Conservation (phyloP, 2,329 filamentous ascomycete genomes). For the Colletotrichum sp. region DNA sequence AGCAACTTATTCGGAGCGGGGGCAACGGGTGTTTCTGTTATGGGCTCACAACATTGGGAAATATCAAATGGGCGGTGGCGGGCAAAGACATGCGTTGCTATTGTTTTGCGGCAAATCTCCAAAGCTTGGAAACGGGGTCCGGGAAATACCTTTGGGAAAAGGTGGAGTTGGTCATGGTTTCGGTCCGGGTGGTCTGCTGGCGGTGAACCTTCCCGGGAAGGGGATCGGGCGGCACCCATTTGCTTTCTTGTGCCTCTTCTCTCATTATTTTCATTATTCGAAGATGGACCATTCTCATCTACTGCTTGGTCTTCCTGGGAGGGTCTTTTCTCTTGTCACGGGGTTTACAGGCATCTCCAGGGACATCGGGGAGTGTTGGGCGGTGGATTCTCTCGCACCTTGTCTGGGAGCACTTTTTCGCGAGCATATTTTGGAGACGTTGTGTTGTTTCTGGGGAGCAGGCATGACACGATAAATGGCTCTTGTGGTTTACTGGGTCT, state of each 20-base stretch:
- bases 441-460: slow-evolving; percentile 17
- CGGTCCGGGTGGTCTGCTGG: slow-evolving; percentile 11
- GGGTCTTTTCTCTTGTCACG: not conserved
- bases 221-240: not conserved
- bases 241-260: slow-evolving; percentile 12
- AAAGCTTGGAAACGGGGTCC: slow-evolving; percentile 29
- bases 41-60: slow-evolving; percentile 33
- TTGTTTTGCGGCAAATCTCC: slow-evolving; percentile 28
- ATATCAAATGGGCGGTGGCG: slow-evolving; percentile 33
- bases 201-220: slow-evolving; percentile 1
- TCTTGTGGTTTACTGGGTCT: slow-evolving; percentile 8
- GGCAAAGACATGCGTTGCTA: slow-evolving; percentile 37
- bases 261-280: slow-evolving; percentile 7
- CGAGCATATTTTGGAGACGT: slow-evolving; percentile 16
- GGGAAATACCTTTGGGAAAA: slow-evolving; percentile 27
- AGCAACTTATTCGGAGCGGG: slow-evolving; percentile 29
- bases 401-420: slow-evolving; percentile 19
- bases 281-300: slow-evolving; percentile 11
- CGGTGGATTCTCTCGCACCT: slow-evolving; percentile 5
- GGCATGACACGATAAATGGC: slow-evolving; percentile 23
- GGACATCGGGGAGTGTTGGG: not conserved
- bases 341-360: not conserved
- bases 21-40: slow-evolving; percentile 42
- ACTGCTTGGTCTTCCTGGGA: not conserved
- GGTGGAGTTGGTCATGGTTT: slow-evolving; percentile 39